Conservation (phyloP, 2,329 filamentous ascomycete species). For the Beauveria brongniartii region DNA sequence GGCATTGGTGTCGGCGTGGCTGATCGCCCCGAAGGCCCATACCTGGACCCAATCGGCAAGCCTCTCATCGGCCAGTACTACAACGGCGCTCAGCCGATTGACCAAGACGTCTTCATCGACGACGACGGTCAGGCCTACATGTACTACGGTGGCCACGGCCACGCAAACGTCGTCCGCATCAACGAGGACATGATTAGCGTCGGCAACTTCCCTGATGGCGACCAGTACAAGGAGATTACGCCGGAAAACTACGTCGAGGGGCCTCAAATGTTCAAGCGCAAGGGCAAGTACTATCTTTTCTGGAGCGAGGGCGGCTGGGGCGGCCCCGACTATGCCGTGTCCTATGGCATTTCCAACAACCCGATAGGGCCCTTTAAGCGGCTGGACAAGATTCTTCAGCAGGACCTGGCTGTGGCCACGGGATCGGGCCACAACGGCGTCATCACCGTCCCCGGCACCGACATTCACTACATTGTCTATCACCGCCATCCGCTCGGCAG, state of each 20-base stretch:
- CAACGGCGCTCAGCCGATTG: conserved; percentile 38
- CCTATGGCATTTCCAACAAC: conserved; percentile 33
- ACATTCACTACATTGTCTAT: conserved; percentile 40
- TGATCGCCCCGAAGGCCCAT: conserved; percentile 27
- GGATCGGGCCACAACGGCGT: conserved; percentile 37
- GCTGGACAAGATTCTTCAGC: conserved; percentile 31
- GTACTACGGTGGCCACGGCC: conserved; percentile 31
- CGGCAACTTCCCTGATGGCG: conserved; percentile 32
- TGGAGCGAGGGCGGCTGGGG: conserved; percentile 41
- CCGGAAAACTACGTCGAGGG: conserved; percentile 30
- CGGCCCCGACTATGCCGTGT: conserved; percentile 38
- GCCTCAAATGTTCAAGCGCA: conserved; percentile 37
- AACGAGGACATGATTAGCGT: conserved; percentile 34
- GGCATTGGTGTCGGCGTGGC: conserved; percentile 29
- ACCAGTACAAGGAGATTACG: conserved; percentile 35
- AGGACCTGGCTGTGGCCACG: conserved; percentile 32
- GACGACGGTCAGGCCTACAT: conserved; percentile 35
- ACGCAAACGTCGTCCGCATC: conserved; percentile 33
- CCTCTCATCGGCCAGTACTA: conserved; percentile 30
- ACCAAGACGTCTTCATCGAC: conserved; percentile 33
- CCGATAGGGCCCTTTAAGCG: conserved; percentile 34
- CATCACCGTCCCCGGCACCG: conserved; percentile 35
- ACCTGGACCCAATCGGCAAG: conserved; percentile 24
- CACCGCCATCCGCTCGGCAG: conserved; percentile 37
- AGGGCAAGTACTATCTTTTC: conserved; percentile 36